phyloP scores from a whole-genome alignment of 73 alveolate genomes.

The Symbiodinium pilosum region DNA sequence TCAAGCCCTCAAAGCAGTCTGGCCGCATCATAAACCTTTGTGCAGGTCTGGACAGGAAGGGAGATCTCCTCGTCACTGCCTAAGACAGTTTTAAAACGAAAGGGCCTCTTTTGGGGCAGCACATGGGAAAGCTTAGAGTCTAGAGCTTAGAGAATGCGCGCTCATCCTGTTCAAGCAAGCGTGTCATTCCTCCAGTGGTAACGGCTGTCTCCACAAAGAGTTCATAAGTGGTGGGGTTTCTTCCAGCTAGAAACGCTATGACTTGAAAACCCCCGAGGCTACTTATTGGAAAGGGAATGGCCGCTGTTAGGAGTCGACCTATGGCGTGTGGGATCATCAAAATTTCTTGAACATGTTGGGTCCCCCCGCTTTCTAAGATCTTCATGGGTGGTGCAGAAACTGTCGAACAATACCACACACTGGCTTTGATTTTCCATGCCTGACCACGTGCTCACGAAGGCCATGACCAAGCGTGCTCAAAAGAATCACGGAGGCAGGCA shows the following conservation, averaged over 20 bases:
- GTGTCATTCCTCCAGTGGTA: not conserved
- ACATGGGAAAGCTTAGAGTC: not conserved
- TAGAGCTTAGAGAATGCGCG: not conserved
- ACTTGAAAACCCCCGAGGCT: too few relatives aligned
- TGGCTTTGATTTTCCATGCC: too few relatives aligned
- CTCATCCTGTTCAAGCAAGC: not conserved
- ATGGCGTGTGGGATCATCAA: not conserved
- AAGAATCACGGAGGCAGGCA: too few relatives aligned
- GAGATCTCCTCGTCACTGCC: conserved; percentile 54
- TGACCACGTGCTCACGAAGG: too few relatives aligned
- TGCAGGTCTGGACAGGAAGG: conserved; percentile 92
- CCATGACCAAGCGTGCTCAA: too few relatives aligned
- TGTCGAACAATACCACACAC: too few relatives aligned
- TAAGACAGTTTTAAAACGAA: not conserved
- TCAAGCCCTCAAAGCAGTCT: too few relatives aligned
- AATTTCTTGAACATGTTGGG: not conserved
- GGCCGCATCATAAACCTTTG: conserved; percentile 35
- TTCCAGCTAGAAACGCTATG: too few relatives aligned
- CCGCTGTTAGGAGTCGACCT: too few relatives aligned
- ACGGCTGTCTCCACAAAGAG: not conserved
- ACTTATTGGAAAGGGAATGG: too few relatives aligned
- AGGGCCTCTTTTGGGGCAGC: not conserved
- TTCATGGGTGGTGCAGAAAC: too few relatives aligned
- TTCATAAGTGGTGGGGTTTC: not conserved
- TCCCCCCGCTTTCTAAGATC: too few relatives aligned